These are phyloP conservation scores for Exophiala phaeomuriformis DNA, from an alignment of 2,329 filamentous ascomycete genomes.

Conservation along the genomic window DNA sequence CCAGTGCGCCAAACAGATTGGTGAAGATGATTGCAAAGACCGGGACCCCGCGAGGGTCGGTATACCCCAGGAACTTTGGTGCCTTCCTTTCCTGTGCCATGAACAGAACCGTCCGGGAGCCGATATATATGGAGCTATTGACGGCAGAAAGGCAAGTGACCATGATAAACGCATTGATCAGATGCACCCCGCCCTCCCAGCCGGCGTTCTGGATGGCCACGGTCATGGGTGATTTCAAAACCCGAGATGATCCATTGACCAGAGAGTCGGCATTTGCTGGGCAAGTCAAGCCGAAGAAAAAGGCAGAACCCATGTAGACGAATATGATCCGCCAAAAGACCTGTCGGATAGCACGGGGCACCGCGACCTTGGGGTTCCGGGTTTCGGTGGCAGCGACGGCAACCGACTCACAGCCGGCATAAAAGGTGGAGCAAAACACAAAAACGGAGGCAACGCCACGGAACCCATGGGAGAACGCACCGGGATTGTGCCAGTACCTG, in stretches of 20 bases:
- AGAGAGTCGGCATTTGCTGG: conserved; percentile 60
- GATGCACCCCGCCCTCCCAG: conserved; percentile 63
- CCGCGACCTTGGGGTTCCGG: conserved; percentile 44
- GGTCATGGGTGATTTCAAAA: conserved; percentile 65
- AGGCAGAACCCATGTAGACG: conserved; percentile 62
- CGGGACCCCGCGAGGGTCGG: conserved; percentile 45
- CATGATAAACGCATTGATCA: conserved; percentile 72
- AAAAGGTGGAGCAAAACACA: conserved; percentile 35
- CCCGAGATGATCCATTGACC: conserved; percentile 54
- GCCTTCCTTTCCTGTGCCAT: conserved; percentile 69
- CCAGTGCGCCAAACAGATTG: conserved; percentile 20
- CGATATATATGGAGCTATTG: conserved; percentile 70
- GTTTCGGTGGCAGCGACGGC: conserved; percentile 38
- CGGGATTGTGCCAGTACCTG: conserved; percentile 35
- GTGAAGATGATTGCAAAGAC: conserved; percentile 21
- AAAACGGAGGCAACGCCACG: conserved; percentile 34
- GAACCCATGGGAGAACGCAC: conserved; percentile 33
- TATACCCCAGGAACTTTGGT: conserved; percentile 60
- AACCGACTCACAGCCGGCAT: conserved; percentile 35
- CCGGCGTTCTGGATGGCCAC: conserved; percentile 67
- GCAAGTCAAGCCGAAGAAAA: conserved; percentile 69
- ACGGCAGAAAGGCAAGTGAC: conserved; percentile 64
- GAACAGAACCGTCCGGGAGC: conserved; percentile 62
- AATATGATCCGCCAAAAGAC: conserved; percentile 42
- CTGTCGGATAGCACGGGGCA: conserved; percentile 39